Evolutionary conservation across 345 rosid genomes (phyloP).

Genomic region (Hypericum androsaemum): DNA sequence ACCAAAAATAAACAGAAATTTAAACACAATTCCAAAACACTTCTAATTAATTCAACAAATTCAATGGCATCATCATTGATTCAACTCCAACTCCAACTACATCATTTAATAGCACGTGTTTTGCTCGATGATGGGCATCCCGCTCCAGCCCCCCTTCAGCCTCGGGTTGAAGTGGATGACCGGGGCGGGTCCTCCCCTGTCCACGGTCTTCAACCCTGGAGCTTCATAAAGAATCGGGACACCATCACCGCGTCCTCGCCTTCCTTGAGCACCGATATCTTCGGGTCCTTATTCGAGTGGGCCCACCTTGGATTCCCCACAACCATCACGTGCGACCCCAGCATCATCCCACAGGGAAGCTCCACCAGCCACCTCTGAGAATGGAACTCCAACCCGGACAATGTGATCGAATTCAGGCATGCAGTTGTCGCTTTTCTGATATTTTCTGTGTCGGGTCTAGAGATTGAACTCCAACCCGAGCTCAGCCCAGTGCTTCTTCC

Average conservation of each 20-base stretch:
- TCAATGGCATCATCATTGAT: no score
- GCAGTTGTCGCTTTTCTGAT: conserved; percentile 8
- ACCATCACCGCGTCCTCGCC: conserved; percentile 47
- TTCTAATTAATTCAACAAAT: no score
- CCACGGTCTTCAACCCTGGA: conserved; percentile 80
- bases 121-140: conserved; percentile 78
- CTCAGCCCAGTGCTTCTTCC: conserved; percentile 3
- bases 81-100: no score
- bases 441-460: not conserved
- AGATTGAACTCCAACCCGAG: not conserved
- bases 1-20: no score
- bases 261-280: conserved; percentile 37
- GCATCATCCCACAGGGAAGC: conserved; percentile 76
- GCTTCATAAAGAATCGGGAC: conserved; percentile 77
- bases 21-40: no score
- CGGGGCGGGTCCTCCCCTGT: conserved; percentile 94
- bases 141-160: conserved; percentile 85
- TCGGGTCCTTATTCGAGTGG: conserved; percentile 46
- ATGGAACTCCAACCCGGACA: conserved; percentile 52
- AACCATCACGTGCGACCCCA: conserved; percentile 80
- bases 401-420: conserved; percentile 57
- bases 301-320: conserved; percentile 72
- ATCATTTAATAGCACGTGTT: conserved; percentile 90
- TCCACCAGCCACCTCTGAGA: conserved; percentile 37
- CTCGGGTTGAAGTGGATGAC: conserved; percentile 85